Base-by-base conservation (phyloP, 202 grass and related monocot genomes). In the Carex sylvatica region DNA sequence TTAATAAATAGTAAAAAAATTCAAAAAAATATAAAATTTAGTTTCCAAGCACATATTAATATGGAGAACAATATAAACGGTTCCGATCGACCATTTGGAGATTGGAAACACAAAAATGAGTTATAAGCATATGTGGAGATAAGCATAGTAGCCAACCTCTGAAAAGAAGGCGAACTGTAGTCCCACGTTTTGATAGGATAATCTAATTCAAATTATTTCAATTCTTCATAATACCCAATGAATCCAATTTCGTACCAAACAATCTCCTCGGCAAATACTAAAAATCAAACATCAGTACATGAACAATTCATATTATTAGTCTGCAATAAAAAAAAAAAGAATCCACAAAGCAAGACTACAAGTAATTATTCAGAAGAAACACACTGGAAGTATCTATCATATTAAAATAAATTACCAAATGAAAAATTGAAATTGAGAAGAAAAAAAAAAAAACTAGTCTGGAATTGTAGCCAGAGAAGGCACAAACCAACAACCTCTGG, bases 401-500 rank as follows among this genome's bases (percentile, higher is more conserved):
- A 61, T 24, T 8, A 61, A 24, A 23, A 61, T 24, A 61, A 60
- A 60, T 0, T 22, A 60, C n/a, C 5, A 60, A 35, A 35, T 35
- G 4, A 35, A 35, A 35, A 35, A 4, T 35, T 35, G 28, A 28
- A 28, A 28, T 28, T 28, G 28, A 28, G 28, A 28, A 0, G 33
- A 5, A 35, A 35, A 9, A 20, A 20, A 61, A 61, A 3, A 61
- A 22, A 61, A 8, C 20, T 61, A 61, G 20, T 61, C 1, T 23
- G 6, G 8, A 61, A 61, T 61, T 61, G 59, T 61, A 23, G 59
- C 59, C 19, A 70, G 15, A 18, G 38, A 47, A 13, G 70, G 70
- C 15, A 74, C 42, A 47, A 74, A 47, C 70, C 70, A 74, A 74
- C 42, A 47, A 52, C 70, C 70, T 47, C 40, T 11, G 16, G 70